phyloP scores from a whole-genome alignment of 139 green algal species.

The Cymbomonas tetramitiformis region DNA sequence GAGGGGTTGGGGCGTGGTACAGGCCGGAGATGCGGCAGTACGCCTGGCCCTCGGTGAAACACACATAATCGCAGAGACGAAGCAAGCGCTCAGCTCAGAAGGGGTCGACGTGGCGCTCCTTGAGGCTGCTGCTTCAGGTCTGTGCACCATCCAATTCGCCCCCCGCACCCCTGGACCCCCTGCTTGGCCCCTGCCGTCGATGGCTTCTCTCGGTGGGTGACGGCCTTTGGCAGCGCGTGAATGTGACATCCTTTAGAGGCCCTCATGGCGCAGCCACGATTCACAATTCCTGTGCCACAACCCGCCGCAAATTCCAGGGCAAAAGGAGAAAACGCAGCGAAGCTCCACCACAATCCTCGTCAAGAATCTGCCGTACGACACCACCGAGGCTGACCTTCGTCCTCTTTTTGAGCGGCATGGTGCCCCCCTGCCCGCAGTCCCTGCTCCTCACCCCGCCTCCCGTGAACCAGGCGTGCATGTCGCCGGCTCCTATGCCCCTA shows the following conservation, averaged over 20 bases:
- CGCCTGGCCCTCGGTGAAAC: conserved; percentile 85
- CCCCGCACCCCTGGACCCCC: too few species aligned
- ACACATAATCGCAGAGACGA: conserved; percentile 80
- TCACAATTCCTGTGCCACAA: not conserved
- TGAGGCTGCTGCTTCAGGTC: conserved; percentile 51
- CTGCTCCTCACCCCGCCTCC: too few species aligned
- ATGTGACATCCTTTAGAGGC: too few species aligned
- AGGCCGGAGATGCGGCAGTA: conserved; percentile 48
- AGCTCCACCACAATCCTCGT: conserved; percentile 57
- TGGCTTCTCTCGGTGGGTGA: too few species aligned
- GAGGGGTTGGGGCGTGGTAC: too few species aligned
- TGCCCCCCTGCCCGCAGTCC: too few species aligned
- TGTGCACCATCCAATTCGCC: too few species aligned
- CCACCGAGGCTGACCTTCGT: conserved; percentile 41
- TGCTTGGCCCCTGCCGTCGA: too few species aligned
- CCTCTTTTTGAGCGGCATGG: conserved; percentile 32
- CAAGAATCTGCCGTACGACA: conserved; percentile 89
- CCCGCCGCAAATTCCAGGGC: conserved; percentile 10
- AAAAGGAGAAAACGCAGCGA: conserved; percentile 22
- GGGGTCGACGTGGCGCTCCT: conserved; percentile 57
- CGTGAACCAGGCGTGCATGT: too few species aligned
- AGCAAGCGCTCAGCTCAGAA: conserved; percentile 51
- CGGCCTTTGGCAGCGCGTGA: too few species aligned
- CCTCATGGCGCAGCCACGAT: conserved; percentile 1
- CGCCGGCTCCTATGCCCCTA: too few species aligned